Evolutionary conservation across 306 rosid species (phyloP).

Genomic region (Morella rubra): DNA sequence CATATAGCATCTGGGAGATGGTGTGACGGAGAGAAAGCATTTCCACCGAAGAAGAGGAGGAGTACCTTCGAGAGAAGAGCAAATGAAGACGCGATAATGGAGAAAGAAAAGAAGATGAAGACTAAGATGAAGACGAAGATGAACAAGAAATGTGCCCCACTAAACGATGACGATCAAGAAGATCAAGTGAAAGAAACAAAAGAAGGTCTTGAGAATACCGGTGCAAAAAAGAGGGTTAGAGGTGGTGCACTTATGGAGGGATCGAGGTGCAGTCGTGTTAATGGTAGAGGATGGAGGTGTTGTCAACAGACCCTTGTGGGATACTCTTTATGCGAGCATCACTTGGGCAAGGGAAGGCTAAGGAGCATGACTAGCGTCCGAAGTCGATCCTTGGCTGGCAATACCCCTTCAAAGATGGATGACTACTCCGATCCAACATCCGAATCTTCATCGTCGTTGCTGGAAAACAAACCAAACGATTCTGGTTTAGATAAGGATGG

Average conservation of each 20-base stretch:
- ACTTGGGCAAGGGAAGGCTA: constrained; percentile 86
- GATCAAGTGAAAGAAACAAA: constrained; percentile 11
- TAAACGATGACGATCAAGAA: constrained; percentile 16
- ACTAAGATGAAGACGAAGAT: constrained; percentile 49
- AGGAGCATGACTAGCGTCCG: constrained; percentile 84
- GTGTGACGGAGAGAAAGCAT: constrained; percentile 66
- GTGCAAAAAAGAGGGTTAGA: constrained; percentile 42
- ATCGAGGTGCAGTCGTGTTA: constrained; percentile 96
- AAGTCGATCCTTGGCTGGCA: constrained; percentile 39
- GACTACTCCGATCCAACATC: neutral
- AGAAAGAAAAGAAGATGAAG: constrained; percentile 31
- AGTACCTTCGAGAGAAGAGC: constrained; percentile 37
- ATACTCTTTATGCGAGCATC: constrained; percentile 96
- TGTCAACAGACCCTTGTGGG: constrained; percentile 94
- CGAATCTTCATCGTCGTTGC: constrained; percentile 15
- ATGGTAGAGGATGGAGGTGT: constrained; percentile 98
- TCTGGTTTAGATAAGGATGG: constrained; percentile 1
- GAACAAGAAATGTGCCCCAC: constrained; percentile 49
- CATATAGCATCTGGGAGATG: constrained; percentile 44
- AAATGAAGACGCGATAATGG: constrained; percentile 15
- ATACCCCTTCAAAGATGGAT: constrained; percentile 5
- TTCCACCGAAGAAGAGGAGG: constrained; percentile 77
- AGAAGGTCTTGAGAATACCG: neutral
- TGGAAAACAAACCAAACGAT: constrained; percentile 12
- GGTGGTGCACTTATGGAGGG: constrained; percentile 80